Base-by-base conservation (phyloP, 495 filamentous ascomycete species). In the Hypoxylon subgilvum region DNA sequence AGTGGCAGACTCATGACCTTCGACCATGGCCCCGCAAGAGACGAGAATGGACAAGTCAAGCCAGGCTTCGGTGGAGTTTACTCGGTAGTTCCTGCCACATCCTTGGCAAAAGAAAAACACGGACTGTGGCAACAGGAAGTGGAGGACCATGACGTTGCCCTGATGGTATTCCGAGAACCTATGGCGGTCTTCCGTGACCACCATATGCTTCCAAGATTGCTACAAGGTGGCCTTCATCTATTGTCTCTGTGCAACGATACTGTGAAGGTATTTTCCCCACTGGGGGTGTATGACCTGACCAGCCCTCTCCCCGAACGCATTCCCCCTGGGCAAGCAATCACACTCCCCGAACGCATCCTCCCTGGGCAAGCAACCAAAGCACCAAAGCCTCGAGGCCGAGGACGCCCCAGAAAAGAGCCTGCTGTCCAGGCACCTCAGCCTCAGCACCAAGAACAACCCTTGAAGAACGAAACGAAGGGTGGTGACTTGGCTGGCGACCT, bases 101-200 rank as follows among this genome's bases (percentile, higher is more conserved):
- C 23, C n/a, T 10, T 10, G 5, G n/a, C 7, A 13, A 34, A 30
- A 30, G 27, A 4, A 3, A 34, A 3, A 28, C 9, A 2, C 8
- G 6, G 10, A 25, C 17, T 8, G 31, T 12, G n/a, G 22, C n/a
- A 41, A 52, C 13, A 30, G 14, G 22, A 23, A 17, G 10, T 10
- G 4, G 12, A 21, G 34, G 10, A 23, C 4, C 31, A 6, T 10
- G 44, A 41, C 2, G 2, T 57, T 4, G n/a, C 34, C 14, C 36
- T 12, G 16, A 40, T 34, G 16, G 14, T 19, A 2, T 49, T 48
- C 13, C 1, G 12, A 17, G 27, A 55, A 18, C 34, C 42, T n/a
- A 39, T 40, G 42, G 42, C 19, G 16, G 17, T 55, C 1, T 40
- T 47, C 42, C 23, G 52, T 17, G 34, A 55, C 18, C 32, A 34